A percentile compares a stretch with the other conserved stretches of the same genome.
Evolutionary conservation across 1,284 basidiomycete species (phyloP).

Genomic region (Macrocystidia cucumis): DNA sequence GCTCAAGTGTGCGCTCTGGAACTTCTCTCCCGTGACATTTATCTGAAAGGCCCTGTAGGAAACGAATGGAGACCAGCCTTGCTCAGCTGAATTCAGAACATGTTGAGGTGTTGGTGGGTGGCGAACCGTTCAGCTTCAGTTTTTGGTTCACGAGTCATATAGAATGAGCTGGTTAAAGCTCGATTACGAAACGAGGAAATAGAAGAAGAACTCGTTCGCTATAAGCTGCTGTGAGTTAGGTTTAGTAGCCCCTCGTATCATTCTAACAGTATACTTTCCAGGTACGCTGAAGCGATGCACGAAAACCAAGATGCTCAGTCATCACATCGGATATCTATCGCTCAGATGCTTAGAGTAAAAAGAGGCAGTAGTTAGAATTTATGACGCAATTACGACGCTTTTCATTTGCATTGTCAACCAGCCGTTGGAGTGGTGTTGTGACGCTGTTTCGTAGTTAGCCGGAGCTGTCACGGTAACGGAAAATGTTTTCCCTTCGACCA

Average conservation of each 20-base stretch:
- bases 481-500: no score
- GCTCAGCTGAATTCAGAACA: constrained; percentile 79
- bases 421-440: no score
- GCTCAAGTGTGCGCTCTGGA: constrained; percentile 65
- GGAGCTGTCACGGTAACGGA: no score
- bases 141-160: constrained; percentile 13
- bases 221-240: constrained; percentile 74
- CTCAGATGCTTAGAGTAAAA: constrained; percentile 31
- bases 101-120: constrained; percentile 61
- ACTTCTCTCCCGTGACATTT: constrained; percentile 2
- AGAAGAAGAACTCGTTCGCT: constrained; percentile 85
- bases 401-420: no score
- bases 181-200: constrained; percentile 85
- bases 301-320: constrained; percentile 74
- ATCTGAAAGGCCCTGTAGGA: constrained; percentile 34
- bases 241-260: constrained; percentile 2
- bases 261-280: constrained; percentile 19
- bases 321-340: constrained; percentile 57
- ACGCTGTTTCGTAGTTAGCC: no score
- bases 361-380: constrained; percentile 35
- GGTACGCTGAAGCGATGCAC: constrained; percentile 88
- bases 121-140: not conserved
- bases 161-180: constrained; percentile 87
- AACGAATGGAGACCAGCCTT: constrained; percentile 70
- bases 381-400: no score